Conservation (phyloP, 2,329 filamentous ascomycete species). For the Alternaria sp. region DNA sequence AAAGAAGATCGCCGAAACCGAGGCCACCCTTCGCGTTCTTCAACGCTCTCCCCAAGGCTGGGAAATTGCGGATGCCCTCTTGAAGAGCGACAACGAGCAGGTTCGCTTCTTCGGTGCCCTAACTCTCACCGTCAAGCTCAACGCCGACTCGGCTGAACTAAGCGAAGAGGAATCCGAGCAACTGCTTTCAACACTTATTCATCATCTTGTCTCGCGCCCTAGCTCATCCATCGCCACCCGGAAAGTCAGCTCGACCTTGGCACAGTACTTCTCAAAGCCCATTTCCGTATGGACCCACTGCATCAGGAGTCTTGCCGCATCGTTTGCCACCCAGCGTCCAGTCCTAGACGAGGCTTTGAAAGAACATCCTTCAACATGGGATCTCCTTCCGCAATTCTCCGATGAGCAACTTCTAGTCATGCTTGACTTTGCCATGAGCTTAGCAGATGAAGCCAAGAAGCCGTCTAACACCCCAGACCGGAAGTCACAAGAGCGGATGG, state of each 20-base stretch:
- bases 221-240: constrained; percentile 67
- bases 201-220: constrained; percentile 39
- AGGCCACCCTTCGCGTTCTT: constrained; percentile 77
- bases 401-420: constrained; percentile 62
- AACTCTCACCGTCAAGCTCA: constrained; percentile 92
- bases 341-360: constrained; percentile 58
- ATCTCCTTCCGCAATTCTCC: constrained; percentile 56
- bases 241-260: constrained; percentile 79
- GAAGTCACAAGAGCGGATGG: constrained; percentile 59
- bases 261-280: constrained; percentile 76
- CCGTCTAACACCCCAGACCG: constrained; percentile 65
- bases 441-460: constrained; percentile 73
- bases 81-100: constrained; percentile 72
- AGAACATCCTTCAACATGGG: constrained; percentile 51
- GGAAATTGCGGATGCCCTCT: constrained; percentile 79
- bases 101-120: constrained; percentile 91
- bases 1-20: constrained; percentile 60
- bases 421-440: constrained; percentile 68
- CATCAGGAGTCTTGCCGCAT: constrained; percentile 67
- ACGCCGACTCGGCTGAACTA: constrained; percentile 72
- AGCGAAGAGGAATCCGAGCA: constrained; percentile 44
- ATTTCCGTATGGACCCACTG: constrained; percentile 71
- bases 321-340: constrained; percentile 57
- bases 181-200: constrained; percentile 46
- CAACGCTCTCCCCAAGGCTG: constrained; percentile 84